Conservation (phyloP, 805 yeast species). For the Ogataea chonburiensis region DNA sequence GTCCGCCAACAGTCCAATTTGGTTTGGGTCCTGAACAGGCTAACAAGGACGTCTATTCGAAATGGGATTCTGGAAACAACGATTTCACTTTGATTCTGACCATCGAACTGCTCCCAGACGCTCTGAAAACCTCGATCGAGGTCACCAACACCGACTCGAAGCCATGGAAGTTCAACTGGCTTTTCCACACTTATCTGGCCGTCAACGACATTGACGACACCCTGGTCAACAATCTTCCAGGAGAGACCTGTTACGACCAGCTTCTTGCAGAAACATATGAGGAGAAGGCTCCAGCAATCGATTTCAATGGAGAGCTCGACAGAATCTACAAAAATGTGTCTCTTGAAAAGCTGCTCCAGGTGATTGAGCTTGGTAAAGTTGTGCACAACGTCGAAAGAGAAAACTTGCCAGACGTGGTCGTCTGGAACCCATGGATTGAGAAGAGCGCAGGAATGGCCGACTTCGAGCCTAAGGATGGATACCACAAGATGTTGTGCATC, state of each 20-base stretch:
- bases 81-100: conserved; percentile 80
- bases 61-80: conserved; percentile 53
- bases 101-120: conserved; percentile 55
- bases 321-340: conserved; percentile 72
- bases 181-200: conserved; percentile 86
- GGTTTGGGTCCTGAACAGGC: conserved; percentile 87
- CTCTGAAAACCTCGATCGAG: conserved; percentile 67
- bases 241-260: conserved; percentile 74
- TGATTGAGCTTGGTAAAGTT: conserved; percentile 70
- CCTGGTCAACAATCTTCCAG: conserved; percentile 74
- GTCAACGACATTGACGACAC: conserved; percentile 77
- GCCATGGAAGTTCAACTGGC: conserved; percentile 84
- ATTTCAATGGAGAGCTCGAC: conserved; percentile 78
- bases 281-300: conserved; percentile 73
- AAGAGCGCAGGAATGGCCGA: conserved; percentile 84
- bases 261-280: conserved; percentile 57
- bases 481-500: conserved; percentile 83
- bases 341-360: conserved; percentile 55
- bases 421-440: conserved; percentile 97
- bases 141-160: conserved; percentile 68
- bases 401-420: conserved; percentile 67
- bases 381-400: conserved; percentile 63
- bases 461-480: conserved; percentile 84
- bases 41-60: conserved; percentile 52
- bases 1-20: conserved; percentile 81